Percentiles rank a stretch among this genome's conserved stretches.
Evolutionary conservation across 2,329 filamentous ascomycete genomes (phyloP).

Genomic region (Stachybotrys echinatus): DNA sequence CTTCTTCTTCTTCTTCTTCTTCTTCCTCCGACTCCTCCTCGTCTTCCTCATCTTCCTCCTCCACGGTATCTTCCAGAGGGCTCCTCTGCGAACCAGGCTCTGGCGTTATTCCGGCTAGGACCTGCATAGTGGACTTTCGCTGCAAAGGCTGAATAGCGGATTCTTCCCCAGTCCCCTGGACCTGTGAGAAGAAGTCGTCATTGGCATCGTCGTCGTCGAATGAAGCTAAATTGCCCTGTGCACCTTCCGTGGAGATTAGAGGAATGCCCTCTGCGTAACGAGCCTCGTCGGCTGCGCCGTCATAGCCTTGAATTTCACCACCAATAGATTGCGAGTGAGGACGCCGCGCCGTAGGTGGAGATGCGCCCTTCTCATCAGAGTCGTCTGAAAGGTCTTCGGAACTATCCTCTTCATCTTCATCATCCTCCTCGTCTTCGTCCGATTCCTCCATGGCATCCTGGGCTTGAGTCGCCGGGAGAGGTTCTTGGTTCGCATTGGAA

Average conservation of each 20-base stretch:
- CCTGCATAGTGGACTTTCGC: slow-evolving; percentile 66
- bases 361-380: no score
- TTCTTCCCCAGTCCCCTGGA: slow-evolving; percentile 27
- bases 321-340: slow-evolving; percentile 31
- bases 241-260: slow-evolving; percentile 40
- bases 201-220: slow-evolving; percentile 43
- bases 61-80: slow-evolving; percentile 23
- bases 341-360: no score
- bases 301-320: slow-evolving; percentile 33
- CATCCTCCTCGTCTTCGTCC: slow-evolving; percentile 25
- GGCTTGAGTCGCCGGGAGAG: slow-evolving; percentile 44
- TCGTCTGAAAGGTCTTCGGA: no score
- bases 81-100: slow-evolving; percentile 21
- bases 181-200: slow-evolving; percentile 59
- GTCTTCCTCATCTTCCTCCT: slow-evolving; percentile 17
- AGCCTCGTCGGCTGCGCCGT: slow-evolving; percentile 44
- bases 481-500: slow-evolving; percentile 22
- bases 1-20: neutral
- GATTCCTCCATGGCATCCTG: slow-evolving; percentile 48
- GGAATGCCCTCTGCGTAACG: slow-evolving; percentile 68
- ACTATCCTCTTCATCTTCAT: no score
- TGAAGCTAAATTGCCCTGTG: slow-evolving; percentile 8
- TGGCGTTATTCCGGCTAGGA: slow-evolving; percentile 46
- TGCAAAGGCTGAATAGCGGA: slow-evolving; percentile 35
- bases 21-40: neutral